phyloP scores from a whole-genome alignment of 2,329 filamentous ascomycete genomes.

The Furcasterigmium sp. region DNA sequence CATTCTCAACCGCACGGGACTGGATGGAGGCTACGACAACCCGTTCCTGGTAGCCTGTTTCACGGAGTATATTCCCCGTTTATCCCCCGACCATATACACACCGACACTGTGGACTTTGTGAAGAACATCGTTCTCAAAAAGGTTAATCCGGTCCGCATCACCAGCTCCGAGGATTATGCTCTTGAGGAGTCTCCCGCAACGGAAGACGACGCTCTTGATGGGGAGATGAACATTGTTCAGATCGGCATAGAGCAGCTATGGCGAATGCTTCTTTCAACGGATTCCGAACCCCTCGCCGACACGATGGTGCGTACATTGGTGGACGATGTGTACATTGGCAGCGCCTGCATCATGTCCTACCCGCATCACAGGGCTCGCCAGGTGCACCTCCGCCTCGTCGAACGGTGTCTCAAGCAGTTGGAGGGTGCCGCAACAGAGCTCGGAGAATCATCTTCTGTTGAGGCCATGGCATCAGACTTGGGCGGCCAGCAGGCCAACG shows the following conservation, averaged over 20 bases:
- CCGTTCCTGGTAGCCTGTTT: slow-evolving; percentile 51
- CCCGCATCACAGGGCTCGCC: slow-evolving; percentile 43
- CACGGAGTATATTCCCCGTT: slow-evolving; percentile 47
- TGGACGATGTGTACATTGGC: slow-evolving; percentile 64
- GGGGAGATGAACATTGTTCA: slow-evolving; percentile 46
- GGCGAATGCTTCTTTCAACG: slow-evolving; percentile 72
- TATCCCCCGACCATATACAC: slow-evolving; percentile 56
- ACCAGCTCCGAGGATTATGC: background rate
- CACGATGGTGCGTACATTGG: slow-evolving; percentile 64
- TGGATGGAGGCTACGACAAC: slow-evolving; percentile 40
- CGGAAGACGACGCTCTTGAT: slow-evolving; percentile 36
- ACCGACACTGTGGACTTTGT: slow-evolving; percentile 59
- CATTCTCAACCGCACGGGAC: slow-evolving; percentile 48
- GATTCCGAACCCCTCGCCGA: slow-evolving; percentile 50
- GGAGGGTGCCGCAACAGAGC: slow-evolving; percentile 52
- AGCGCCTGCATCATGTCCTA: slow-evolving; percentile 45
- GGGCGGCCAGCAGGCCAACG: slow-evolving; percentile 45
- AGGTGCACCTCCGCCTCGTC: slow-evolving; percentile 65
- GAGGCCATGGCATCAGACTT: slow-evolving; percentile 41
- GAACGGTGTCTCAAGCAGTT: slow-evolving; percentile 69
- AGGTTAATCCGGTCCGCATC: slow-evolving; percentile 35
- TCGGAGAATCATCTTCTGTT: slow-evolving; percentile 41
- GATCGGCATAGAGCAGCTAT: slow-evolving; percentile 65
- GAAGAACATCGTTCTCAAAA: slow-evolving; percentile 40
- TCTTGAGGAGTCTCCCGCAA: background rate